Base-by-base conservation (phyloP, 495 filamentous ascomycete species). In the Tetracladium marchalianum region DNA sequence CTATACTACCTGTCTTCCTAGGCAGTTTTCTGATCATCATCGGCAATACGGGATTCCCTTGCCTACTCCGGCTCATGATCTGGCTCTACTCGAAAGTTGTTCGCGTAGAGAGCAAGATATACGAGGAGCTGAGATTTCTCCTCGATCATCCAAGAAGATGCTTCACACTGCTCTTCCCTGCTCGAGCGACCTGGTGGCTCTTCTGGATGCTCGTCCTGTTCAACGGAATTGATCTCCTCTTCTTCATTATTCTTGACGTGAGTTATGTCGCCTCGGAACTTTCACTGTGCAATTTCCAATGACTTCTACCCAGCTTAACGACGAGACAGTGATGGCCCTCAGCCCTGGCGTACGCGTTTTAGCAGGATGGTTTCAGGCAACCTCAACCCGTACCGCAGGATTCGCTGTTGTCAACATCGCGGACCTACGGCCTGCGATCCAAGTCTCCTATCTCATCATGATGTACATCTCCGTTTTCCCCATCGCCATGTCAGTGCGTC, bases 401-500 rank as follows among this genome's bases (percentile, higher is more conserved):
- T 94, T 94, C 56, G 69, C 83, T 8, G 82, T 84, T 39, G 75
- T 95, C 54, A 84, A 82, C 49, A 65, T 97, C 19, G 68, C 85
- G 5, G 62, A 69, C 0, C 70, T 97, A 11, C 90, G 95, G 55
- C 90, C 90, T 0, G 90, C 82, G 1, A 88, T 95, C 11, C 90
- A 97, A 58, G 85, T 92, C 4, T 95, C 88, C 15, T 96, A 95
- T 67, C 64, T 95, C 65, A 80, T 97, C 63, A 97, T 97, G 90
- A 97, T 97, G 90, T 97, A 97, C 62, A 97, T 97, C 51, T 95
- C 90, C 39, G 87, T 94, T 35, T 87, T 94, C 55, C 90, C 90
- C 22, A 90, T 96, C 55, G 90, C 90, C 51, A 95, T 97, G 46
- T 90, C 84, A 24, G 79, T 96, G 55, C 84, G 90, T 46, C 76